These are phyloP conservation scores for Aureobasidium pullulans DNA, from an alignment of 2,329 filamentous ascomycete species.

Conservation along the genomic window DNA sequence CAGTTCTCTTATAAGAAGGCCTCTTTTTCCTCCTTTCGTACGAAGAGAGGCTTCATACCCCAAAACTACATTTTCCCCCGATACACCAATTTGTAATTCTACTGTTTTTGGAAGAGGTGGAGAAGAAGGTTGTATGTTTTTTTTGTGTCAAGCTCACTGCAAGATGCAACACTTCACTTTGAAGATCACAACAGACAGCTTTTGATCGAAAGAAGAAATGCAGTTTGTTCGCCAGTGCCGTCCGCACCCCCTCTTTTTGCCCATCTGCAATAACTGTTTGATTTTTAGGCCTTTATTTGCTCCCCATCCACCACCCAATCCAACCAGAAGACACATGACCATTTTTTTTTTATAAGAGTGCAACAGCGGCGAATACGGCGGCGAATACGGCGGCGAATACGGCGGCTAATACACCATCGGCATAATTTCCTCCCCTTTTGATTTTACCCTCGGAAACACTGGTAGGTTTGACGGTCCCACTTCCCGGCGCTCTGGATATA, in stretches of 20 bases:
- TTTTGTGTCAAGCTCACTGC: background rate
- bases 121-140: background rate
- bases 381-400: background rate
- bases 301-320: background rate
- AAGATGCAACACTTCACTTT: too few species aligned
- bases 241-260: too few species aligned
- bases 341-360: background rate
- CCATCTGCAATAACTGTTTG: too few species aligned
- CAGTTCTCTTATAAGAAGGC: background rate
- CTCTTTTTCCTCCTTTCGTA: background rate
- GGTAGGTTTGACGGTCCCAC: background rate
- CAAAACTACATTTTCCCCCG: too few species aligned
- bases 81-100: constrained; percentile 6
- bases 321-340: background rate
- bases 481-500: too few species aligned
- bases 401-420: background rate
- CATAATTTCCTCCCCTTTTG: background rate
- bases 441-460: background rate
- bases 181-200: too few species aligned
- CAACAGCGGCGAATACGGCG: constrained; percentile 6
- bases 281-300: background rate
- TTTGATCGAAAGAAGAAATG: too few species aligned
- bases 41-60: background rate
- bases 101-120: background rate
- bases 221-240: too few species aligned